Percentiles rank a stretch among this genome's conserved stretches.
phyloP scores from a whole-genome alignment of 2,329 filamentous ascomycete species.

The Westerdykella aurantiaca region DNA sequence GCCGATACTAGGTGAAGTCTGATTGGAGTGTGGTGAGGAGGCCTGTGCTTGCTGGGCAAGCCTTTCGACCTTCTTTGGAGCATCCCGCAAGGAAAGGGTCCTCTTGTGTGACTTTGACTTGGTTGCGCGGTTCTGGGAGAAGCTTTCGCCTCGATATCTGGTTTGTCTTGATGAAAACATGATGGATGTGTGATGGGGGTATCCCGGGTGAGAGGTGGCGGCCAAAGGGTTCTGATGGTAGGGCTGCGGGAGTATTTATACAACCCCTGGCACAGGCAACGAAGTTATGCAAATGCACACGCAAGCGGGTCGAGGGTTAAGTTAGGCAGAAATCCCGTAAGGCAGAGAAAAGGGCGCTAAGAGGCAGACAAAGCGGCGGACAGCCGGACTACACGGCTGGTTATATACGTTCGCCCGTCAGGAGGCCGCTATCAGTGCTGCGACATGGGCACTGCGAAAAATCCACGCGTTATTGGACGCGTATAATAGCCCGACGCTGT shows the following conservation, averaged over 20 bases:
- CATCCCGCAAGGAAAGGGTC: constrained; percentile 34
- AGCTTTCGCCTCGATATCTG: constrained; percentile 29
- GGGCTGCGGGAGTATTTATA: constrained; percentile 24
- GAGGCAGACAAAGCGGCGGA: constrained; percentile 20
- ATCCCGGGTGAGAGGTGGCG: constrained; percentile 4
- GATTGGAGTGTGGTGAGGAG: constrained; percentile 30
- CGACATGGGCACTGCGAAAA: constrained; percentile 19
- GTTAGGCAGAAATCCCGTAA: constrained; percentile 27
- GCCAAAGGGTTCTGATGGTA: constrained; percentile 11
- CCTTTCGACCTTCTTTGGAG: constrained; percentile 31
- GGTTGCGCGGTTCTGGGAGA: constrained; percentile 37
- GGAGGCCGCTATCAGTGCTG: constrained; percentile 30
- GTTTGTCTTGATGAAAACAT: constrained; percentile 35
- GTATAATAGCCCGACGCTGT: constrained; percentile 12
- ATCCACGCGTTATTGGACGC: constrained; percentile 33
- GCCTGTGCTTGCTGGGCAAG: constrained; percentile 31
- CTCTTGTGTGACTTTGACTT: constrained; percentile 35
- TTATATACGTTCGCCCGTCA: constrained; percentile 31
- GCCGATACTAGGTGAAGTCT: constrained; percentile 33
- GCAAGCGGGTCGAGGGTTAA: constrained; percentile 13
- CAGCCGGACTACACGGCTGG: constrained; percentile 8
- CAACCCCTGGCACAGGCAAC: constrained; percentile 24
- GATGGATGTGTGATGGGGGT: constrained; percentile 13
- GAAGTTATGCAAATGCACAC: constrained; percentile 18
- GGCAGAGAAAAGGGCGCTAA: constrained; percentile 21